Base-by-base conservation (phyloP, 2,329 filamentous ascomycete species). In the Neofusicoccum parvum region DNA sequence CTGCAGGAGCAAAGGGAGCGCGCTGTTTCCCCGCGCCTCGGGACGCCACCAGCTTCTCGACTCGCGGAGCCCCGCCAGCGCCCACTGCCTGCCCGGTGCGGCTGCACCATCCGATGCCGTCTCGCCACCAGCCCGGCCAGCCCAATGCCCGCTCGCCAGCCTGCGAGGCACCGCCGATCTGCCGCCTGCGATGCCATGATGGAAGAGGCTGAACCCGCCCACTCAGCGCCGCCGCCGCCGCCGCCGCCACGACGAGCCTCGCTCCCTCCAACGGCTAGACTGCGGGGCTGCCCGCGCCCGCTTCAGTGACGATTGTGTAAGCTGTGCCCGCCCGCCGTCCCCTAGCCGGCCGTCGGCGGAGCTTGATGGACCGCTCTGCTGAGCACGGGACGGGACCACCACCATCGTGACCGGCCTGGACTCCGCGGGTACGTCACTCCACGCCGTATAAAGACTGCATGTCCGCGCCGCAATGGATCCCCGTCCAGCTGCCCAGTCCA, bases 91-190 rank as follows among this genome's bases (percentile, higher is more conserved):
- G 23, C 23, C 23, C 23, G 23, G 23, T 23, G 15, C 43, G 14
- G 15, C 43, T 5, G 43, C 43, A 46, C 17, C 46, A 17, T 49
- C n/a, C 10, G 17, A 7, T 27, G 43, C 32, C 50, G 6, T 41
- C 34, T 54, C 53, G 53, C 53, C 53, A 56, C 32, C 51, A 41
- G 36, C 34, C n/a, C 50, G 20, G 5, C 51, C 34, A 23, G 51
- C 51, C 0, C 37, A 17, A 2, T 11, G 36, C 5, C 4, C 9
- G 34, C n/a, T 27, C 7, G 27, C 23, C 14, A 23, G 12, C 14
- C 53, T 46, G 54, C 39, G 54, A 45, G 23, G 54, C 23, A 46
- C 23, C n/a, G 56, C 56, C 32, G 56, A 48, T 59, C 54, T 46
- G 54, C 54, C 54, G 54, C 14, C 23, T 34, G 10, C 48, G 32